Evolutionary conservation across 768 basidiomycete genomes (phyloP).

Genomic region (Leccinum aurantiacum): DNA sequence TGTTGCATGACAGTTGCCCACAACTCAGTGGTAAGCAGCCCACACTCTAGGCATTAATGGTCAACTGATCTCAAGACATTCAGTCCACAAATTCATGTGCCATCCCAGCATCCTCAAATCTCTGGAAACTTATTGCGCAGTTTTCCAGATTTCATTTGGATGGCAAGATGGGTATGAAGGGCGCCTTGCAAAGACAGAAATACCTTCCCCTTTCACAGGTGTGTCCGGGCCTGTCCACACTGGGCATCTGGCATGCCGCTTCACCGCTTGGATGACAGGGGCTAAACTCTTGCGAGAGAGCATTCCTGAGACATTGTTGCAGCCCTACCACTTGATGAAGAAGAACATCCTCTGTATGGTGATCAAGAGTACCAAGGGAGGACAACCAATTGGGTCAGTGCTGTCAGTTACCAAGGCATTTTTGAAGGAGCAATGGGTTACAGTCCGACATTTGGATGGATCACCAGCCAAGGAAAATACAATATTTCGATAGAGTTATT

Average conservation of each 20-base stretch:
- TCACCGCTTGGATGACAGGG: background rate
- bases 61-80: background rate
- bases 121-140: background rate
- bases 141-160: background rate
- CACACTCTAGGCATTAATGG: background rate
- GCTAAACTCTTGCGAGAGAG: background rate
- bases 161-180: background rate
- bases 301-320: background rate
- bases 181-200: background rate
- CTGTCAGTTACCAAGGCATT: background rate
- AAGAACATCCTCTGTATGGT: slow-evolving; percentile 1
- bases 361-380: background rate
- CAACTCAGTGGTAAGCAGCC: background rate
- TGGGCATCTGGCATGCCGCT: background rate
- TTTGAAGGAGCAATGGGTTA: background rate
- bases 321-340: background rate
- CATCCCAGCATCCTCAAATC: background rate
- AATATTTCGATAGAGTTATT: background rate
- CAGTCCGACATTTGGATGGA: background rate
- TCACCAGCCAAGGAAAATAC: background rate
- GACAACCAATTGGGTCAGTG: background rate
- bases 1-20: background rate
- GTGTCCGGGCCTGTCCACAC: background rate
- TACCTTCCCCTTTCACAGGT: background rate
- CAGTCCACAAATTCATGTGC: background rate